Evolutionary conservation across 148 eudicot genomes (phyloP), one percentile per base, ranked within the genome.

Genomic region (Amaranthus palmeri): DNA sequence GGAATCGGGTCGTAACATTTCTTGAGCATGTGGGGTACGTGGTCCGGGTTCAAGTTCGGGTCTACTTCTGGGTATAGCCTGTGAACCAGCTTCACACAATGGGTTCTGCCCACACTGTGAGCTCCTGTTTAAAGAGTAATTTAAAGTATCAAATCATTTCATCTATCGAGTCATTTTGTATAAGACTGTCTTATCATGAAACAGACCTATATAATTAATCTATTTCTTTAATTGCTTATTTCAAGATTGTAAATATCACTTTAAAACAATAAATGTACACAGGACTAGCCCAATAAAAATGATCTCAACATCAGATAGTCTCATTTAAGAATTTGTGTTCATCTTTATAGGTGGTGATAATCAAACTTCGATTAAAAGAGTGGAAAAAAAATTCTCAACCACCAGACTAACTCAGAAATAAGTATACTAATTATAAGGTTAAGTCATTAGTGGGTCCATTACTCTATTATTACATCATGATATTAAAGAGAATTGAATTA

Each of bases 71-170:
- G 99, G 79, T 95, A 95, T 4, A 95, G 56, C 61, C 97, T 86
- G 84, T 95, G 97, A 55, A 95, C 99, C 73, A 95, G 69, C 78
- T 95, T 92, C 69, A 79, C 87, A 76, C 99, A 95, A 77, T 95
- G 99, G 83, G 97, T 95, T 79, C 99, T 74, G 2, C 99, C 97
- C 55, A 95, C 99, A 71, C 99, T 92, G 79, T 95, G 99, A 67
- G 99, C 72, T 67, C 97, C 98, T 91, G 78, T 74, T 5, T 14
- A 52, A 79, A 6, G 59, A 46, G 40, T 25, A 17, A 52, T 15
- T 71, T 5, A 36, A n/a, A 47, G 3, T 52, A n/a, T 53, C 61
- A 51, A 36, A 15, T 47, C 3, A n/a, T n/a, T n/a, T 67, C n/a
- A 18, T 5, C 40, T 0, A 48, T 25, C 36, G 36, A 25, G 1